Percentiles rank a stretch among this genome's conserved stretches.
These are phyloP conservation scores for Monosporascus sp. DNA, from an alignment of 2,329 filamentous ascomycete genomes.

Conservation along the genomic window DNA sequence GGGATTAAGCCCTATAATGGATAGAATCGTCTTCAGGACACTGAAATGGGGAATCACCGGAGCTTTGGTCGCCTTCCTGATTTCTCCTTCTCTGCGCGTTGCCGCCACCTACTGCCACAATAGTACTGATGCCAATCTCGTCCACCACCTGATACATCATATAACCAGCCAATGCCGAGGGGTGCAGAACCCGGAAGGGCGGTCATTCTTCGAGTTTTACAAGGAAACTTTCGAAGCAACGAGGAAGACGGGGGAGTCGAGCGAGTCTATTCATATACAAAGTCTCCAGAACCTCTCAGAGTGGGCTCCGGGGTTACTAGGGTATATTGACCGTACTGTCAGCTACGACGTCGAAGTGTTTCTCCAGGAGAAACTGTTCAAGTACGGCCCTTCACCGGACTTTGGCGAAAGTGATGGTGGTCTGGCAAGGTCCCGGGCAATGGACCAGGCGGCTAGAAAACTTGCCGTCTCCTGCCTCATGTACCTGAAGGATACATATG, in stretches of 20 bases:
- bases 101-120: constrained; percentile 47
- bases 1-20: constrained; percentile 43
- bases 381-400: constrained; percentile 22
- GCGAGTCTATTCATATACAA: constrained; percentile 23
- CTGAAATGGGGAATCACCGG: constrained; percentile 50
- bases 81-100: constrained; percentile 53
- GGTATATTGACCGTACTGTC: constrained; percentile 38
- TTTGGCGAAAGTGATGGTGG: constrained; percentile 27
- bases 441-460: constrained; percentile 29
- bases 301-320: constrained; percentile 49
- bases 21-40: constrained; percentile 45
- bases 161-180: constrained; percentile 37
- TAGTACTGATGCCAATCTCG: constrained; percentile 28
- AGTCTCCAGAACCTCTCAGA: constrained; percentile 29
- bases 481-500: constrained; percentile 42
- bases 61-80: constrained; percentile 38
- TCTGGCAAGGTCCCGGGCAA: constrained; percentile 21
- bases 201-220: constrained; percentile 42
- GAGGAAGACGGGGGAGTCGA: constrained; percentile 21
- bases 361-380: constrained; percentile 38
- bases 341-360: constrained; percentile 37
- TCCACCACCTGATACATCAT: constrained; percentile 36
- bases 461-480: constrained; percentile 40
- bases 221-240: constrained; percentile 28
- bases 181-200: constrained; percentile 43